These are phyloP conservation scores for Microbotryum violaceum DNA, from an alignment of 1,284 basidiomycete genomes.

Conservation along the genomic window DNA sequence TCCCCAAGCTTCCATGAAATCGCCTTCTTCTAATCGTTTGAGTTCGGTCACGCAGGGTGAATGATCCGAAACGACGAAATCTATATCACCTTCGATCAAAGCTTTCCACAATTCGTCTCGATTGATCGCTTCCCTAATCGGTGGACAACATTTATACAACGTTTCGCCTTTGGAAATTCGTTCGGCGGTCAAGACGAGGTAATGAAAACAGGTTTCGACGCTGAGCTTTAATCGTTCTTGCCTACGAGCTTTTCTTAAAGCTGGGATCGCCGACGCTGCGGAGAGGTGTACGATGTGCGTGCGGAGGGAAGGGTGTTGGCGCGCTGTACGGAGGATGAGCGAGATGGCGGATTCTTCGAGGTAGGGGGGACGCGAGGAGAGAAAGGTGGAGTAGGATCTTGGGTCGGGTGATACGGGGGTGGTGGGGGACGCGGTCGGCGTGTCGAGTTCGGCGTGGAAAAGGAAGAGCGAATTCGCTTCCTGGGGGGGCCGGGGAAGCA, in stretches of 20 bases:
- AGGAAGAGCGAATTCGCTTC: slow-evolving; percentile 60
- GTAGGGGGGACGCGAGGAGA: slow-evolving; percentile 66
- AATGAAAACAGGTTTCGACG: slow-evolving; percentile 92
- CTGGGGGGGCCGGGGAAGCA: slow-evolving; percentile 42
- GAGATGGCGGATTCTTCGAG: slow-evolving; percentile 61
- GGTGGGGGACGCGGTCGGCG: slow-evolving; percentile 20
- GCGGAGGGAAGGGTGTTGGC: slow-evolving; percentile 57
- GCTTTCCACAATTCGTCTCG: slow-evolving; percentile 70
- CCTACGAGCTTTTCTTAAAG: slow-evolving; percentile 59
- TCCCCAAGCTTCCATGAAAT: slow-evolving; percentile 85
- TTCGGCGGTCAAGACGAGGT: slow-evolving; percentile 60
- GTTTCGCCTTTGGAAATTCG: slow-evolving; percentile 41
- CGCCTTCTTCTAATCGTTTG: slow-evolving; percentile 67
- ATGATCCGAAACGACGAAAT: slow-evolving; percentile 87
- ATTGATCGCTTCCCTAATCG: slow-evolving; percentile 67
- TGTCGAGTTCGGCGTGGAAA: slow-evolving; percentile 69
- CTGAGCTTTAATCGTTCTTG: slow-evolving; percentile 53
- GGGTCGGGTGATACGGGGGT: slow-evolving; percentile 43
- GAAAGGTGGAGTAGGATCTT: slow-evolving; percentile 66
- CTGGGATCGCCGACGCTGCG: slow-evolving; percentile 66
- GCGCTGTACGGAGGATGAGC: slow-evolving; percentile 60
- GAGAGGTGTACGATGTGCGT: slow-evolving; percentile 92
- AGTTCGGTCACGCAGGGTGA: slow-evolving; percentile 76
- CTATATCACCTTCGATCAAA: slow-evolving; percentile 67
- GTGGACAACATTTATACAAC: slow-evolving; percentile 84